Percentiles rank a stretch among this genome's conserved stretches.
Evolutionary conservation across 805 yeast species (phyloP).

Genomic region (Zygosaccharomyces gambellarensis): DNA sequence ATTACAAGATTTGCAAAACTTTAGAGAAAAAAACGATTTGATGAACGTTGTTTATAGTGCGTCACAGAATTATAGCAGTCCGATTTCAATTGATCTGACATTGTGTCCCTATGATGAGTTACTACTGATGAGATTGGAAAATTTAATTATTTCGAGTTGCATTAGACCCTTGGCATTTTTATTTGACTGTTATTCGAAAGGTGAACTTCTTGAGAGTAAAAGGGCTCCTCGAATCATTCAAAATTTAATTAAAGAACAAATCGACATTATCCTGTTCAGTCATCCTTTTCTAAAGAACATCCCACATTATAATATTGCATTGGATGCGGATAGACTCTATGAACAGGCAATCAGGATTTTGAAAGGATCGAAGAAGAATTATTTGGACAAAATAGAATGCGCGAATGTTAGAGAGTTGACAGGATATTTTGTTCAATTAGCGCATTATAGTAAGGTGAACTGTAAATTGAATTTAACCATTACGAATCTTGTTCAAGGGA

Average conservation of each 20-base stretch:
- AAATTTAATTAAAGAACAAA: conserved; percentile 24
- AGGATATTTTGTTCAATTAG: conserved; percentile 57
- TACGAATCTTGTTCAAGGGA: conserved; percentile 41
- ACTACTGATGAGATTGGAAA: conserved; percentile 21
- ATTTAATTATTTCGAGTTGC: conserved; percentile 23
- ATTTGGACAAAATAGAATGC: conserved; percentile 31
- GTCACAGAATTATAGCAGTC: conserved; percentile 4
- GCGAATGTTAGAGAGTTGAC: conserved; percentile 67
- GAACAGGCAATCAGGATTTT: conserved; percentile 35
- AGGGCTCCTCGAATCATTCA: conserved; percentile 9
- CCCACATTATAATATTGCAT: conserved; percentile 25
- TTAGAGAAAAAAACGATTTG: conserved; percentile 10
- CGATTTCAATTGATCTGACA: conserved; percentile 7
- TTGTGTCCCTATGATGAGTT: conserved; percentile 22
- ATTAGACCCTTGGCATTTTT: conserved; percentile 25
- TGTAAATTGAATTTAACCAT: conserved; percentile 49
- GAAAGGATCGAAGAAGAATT: conserved; percentile 45
- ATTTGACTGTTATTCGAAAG: conserved; percentile 20
- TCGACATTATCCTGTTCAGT: conserved; percentile 14
- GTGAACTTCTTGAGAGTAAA: conserved; percentile 18
- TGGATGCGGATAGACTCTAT: conserved; percentile 34
- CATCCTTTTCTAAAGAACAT: conserved; percentile 17
- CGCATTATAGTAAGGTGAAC: conserved; percentile 36
- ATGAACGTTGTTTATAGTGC: conserved; percentile 10
- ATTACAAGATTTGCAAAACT: conserved; percentile 1